These are phyloP conservation scores for Ambrosia hybrid DNA, from an alignment of 140 eudicot genomes.

Conservation along the genomic window DNA sequence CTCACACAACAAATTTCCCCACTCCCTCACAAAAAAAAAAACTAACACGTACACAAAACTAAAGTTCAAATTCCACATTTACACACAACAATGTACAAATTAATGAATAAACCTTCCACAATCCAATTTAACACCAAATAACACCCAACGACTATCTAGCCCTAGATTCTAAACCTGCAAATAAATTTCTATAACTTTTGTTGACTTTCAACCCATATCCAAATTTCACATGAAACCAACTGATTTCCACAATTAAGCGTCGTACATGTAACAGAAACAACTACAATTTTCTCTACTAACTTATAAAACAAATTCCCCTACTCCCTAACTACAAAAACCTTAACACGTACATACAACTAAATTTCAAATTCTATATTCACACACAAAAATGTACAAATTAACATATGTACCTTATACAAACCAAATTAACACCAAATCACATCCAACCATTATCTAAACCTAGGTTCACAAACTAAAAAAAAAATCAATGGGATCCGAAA, in stretches of 20 bases:
- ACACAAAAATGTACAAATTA: conserved; percentile 24
- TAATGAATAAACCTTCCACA: neutral
- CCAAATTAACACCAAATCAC: conserved; percentile 18
- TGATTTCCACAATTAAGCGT: too few species aligned
- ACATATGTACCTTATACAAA: neutral
- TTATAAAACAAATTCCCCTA: too few species aligned
- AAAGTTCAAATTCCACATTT: conserved; percentile 12
- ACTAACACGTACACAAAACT: too few species aligned
- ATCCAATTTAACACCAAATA: conserved; percentile 16
- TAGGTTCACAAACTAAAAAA: conserved; percentile 27
- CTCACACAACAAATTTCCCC: too few species aligned
- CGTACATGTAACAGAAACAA: too few species aligned
- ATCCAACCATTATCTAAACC: conserved; percentile 22
- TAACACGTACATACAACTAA: too few species aligned
- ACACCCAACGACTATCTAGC: conserved; percentile 15
- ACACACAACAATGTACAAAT: conserved; percentile 23
- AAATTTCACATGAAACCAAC: neutral
- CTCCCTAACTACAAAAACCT: too few species aligned
- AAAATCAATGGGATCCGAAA: conserved; percentile 35
- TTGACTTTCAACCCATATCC: too few species aligned
- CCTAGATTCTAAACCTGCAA: conserved; percentile 25
- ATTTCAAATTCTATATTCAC: conserved; percentile 8
- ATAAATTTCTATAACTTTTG: too few species aligned
- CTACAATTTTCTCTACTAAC: too few species aligned
- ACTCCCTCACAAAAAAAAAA: too few species aligned